Base-by-base conservation (phyloP, 768 basidiomycete species). In the Pleurotus sapidus region DNA sequence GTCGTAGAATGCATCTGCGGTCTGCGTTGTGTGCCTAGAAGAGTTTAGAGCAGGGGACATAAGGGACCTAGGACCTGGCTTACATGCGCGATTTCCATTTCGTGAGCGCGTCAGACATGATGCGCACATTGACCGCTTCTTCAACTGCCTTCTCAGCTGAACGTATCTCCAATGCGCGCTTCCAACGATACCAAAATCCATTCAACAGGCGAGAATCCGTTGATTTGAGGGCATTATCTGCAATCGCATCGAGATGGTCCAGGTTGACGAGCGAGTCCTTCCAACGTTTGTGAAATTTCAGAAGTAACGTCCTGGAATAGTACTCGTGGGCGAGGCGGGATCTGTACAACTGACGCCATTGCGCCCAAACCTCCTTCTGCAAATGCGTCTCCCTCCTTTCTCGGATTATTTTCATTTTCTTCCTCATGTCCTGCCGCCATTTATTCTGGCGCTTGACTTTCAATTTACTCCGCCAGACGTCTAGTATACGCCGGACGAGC, bases 391-490 rank as follows among this genome's bases (percentile, higher is more conserved):
- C 86, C 57, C 78, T 77, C 58, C 73, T 83, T 58, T 82, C 81
- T 60, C 81, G 82, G 34, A 88, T 72, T 9, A 69, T 66, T 64
- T 81, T 84, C 84, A 91, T 90, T 65, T 82, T 87, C 60, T 72
- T 63, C 25, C 88, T 86, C 88, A 91, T 91, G 50, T 81, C 86
- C 48, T 81, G 72, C 27, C 85, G 80, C 87, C 87, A 89, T 56
- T 77, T 74, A 20, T 73, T 65, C 63, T 86, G 84, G 63, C 79
- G 75, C 63, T 77, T 84, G 63, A 83, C 77, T 60, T 77, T 81
- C 4, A 83, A 67, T 60, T 72, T 81, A 24, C 64, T 61, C 58
- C 76, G 79, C 92, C 92, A 94, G 3, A 68, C 49, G 6, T 62
- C 54, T 49, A 90, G 64, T 12, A 73, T 70, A 3, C 66, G 63